Base-by-base conservation (phyloP, 306 rosid genomes). In the Cucumis cinereus region DNA sequence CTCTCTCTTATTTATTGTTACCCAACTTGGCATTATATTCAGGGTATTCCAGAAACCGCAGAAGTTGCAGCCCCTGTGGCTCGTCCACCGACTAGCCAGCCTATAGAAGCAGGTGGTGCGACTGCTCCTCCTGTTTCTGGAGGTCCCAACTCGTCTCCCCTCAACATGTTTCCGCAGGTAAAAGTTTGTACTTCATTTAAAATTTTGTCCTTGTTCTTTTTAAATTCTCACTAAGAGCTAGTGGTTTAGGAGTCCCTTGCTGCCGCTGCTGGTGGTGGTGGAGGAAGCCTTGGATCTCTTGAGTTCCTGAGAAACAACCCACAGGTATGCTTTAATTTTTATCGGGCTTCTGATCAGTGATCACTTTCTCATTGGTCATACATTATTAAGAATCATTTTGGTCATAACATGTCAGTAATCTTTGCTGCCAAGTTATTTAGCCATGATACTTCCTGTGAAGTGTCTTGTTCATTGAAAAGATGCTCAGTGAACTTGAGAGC, bases 41-140 rank as follows among this genome's bases (percentile, higher is more conserved):
- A 94, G 99, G 93, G 97, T 78, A 91, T 94, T 83, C 99, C 99
- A 75, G 97, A 87, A 87, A 82, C 96, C 72, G 79, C 96, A n/a
- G 97, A 90, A 85, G 86, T 89, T 87, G 90, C 94, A 77, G 89
- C 87, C 62, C 93, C 98, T 4, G 90, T 88, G 82, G 85, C 88
- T 80, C 88, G 79, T 30, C 79, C 78, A 63, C 86, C 89, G 57
- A 77, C 60, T 77, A 83, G 84, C 86, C 97, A 88, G 82, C 76
- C 83, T 79, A 75, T 85, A 63, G 98, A 87, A 83, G 81, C 90
- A 50, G 86, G 81, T 41, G 89, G 78, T 64, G 82, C 80, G 45
- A 24, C 83, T 68, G 80, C 87, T 17, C 77, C 84, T 60, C 88
- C 88, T 77, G 82, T 82, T 33, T 73, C 61, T 53, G 62, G 68